These are phyloP conservation scores for Dryadomyces sulphureus DNA, from an alignment of 2,329 filamentous ascomycete species.

Conservation along the genomic window DNA sequence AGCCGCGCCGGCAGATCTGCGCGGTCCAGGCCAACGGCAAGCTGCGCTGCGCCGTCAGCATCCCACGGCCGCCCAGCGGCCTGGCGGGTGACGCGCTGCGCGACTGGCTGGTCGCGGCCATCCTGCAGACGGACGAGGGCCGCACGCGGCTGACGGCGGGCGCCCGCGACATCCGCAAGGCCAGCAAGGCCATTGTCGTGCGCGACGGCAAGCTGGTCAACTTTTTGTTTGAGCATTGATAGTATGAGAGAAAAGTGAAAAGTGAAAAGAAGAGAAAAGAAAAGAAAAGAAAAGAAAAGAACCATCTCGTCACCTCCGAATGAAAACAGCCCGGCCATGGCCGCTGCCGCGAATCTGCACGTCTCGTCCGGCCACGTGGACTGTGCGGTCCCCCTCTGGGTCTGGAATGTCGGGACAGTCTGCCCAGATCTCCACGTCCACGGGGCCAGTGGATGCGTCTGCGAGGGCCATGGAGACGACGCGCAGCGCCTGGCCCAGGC, in stretches of 20 bases:
- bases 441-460: conserved; percentile 11
- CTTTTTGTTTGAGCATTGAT: conserved; percentile 42
- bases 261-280: neutral
- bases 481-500: conserved; percentile 49
- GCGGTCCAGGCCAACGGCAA: conserved; percentile 75
- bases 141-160: conserved; percentile 35
- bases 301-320: conserved; percentile 7
- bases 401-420: conserved; percentile 40
- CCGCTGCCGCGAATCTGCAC: conserved; percentile 32
- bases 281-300: neutral
- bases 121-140: conserved; percentile 48
- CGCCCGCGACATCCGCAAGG: conserved; percentile 27
- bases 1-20: conserved; percentile 35
- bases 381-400: conserved; percentile 13
- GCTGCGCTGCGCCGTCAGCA: conserved; percentile 50
- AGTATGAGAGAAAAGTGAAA: neutral
- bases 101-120: conserved; percentile 45
- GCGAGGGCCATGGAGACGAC: conserved; percentile 37
- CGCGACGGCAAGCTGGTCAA: conserved; percentile 56
- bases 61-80: conserved; percentile 34
- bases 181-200: conserved; percentile 53
- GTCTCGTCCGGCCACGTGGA: conserved; percentile 12
- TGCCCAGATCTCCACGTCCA: conserved; percentile 52
- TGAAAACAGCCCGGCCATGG: conserved; percentile 29
- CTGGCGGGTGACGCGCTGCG: conserved; percentile 32